phyloP scores from a whole-genome alignment of 225 moss, liverwort and hornwort species.

The Marchantia polymorpha region DNA sequence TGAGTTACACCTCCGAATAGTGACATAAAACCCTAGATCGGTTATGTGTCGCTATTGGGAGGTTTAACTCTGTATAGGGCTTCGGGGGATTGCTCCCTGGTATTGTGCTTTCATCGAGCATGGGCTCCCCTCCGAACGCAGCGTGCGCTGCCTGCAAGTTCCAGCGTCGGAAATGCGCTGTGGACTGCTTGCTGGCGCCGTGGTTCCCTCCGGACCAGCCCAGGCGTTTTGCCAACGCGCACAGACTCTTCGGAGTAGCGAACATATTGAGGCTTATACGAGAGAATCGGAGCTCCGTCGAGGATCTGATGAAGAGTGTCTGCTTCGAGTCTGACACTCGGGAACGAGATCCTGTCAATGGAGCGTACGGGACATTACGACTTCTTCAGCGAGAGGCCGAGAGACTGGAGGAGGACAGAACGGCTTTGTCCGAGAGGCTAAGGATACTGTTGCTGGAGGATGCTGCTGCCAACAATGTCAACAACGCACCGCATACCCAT shows the following conservation, averaged over 20 bases:
- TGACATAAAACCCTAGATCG: too few species aligned
- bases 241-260: slow-evolving; percentile 30
- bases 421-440: too few species aligned
- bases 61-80: too few species aligned
- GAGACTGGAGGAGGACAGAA: too few species aligned
- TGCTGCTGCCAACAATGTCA: too few species aligned
- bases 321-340: slow-evolving; percentile 28
- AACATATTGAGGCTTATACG: slow-evolving; percentile 16
- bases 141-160: slow-evolving; percentile 35
- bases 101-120: neutral
- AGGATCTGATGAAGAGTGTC: slow-evolving; percentile 26
- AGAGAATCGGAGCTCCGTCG: slow-evolving; percentile 15
- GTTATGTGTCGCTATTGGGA: too few species aligned
- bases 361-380: neutral
- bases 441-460: too few species aligned
- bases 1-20: too few species aligned
- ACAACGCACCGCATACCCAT: too few species aligned
- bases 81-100: too few species aligned
- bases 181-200: slow-evolving; percentile 28
- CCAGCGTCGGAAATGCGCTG: slow-evolving; percentile 32
- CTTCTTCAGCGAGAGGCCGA: neutral
- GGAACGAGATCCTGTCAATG: slow-evolving; percentile 23
- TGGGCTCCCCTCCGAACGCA: slow-evolving; percentile 16
- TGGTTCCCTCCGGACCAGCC: slow-evolving; percentile 39
- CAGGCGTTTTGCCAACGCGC: slow-evolving; percentile 32